A percentile compares a stretch with the other conserved stretches of the same genome.
Evolutionary conservation across 192 early-diverging fungal genomes (phyloP).

Genomic region (Phlyctochytrium planicorne): DNA sequence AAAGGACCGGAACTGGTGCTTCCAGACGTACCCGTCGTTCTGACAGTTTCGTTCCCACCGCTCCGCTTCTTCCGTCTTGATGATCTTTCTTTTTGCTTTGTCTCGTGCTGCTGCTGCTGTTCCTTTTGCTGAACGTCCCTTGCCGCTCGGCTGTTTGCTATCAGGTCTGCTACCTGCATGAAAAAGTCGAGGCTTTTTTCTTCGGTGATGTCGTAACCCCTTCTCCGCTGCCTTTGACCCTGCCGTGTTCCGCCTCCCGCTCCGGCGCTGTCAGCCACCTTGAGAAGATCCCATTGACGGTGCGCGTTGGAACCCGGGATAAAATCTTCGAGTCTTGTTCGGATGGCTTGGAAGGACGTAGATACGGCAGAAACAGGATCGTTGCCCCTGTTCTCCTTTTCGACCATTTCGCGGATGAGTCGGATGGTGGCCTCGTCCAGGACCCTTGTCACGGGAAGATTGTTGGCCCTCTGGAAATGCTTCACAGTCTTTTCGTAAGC

Average conservation of each 20-base stretch:
- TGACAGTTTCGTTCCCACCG: too few species aligned
- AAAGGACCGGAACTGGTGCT: too few species aligned
- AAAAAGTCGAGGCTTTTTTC: conserved; percentile 30
- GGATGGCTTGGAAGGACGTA: conserved; percentile 25
- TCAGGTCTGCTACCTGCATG: conserved; percentile 1
- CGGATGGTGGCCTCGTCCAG: conserved; percentile 24
- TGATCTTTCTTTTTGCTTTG: too few species aligned
- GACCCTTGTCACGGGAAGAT: conserved; percentile 15
- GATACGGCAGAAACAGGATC: conserved; percentile 26
- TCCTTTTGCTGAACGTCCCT: too few species aligned
- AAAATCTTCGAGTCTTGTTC: conserved; percentile 28
- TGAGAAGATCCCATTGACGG: background rate
- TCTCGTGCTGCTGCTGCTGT: too few species aligned
- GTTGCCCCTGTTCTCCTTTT: conserved; percentile 5
- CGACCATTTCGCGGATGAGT: conserved; percentile 16
- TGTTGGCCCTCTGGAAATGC: conserved; percentile 32
- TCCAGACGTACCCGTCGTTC: too few species aligned
- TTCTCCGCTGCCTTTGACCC: conserved; percentile 16
- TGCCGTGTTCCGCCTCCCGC: conserved; percentile 1
- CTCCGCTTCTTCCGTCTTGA: too few species aligned
- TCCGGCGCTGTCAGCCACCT: conserved; percentile 12
- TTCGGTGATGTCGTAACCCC: background rate
- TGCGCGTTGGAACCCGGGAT: conserved; percentile 2
- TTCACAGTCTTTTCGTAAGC: conserved; percentile 20
- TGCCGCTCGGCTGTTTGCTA: background rate